A percentile compares a stretch with the other conserved stretches of the same genome.
Evolutionary conservation across 2,329 filamentous ascomycete genomes (phyloP).

Genomic region (Alternaria incomplexa): DNA sequence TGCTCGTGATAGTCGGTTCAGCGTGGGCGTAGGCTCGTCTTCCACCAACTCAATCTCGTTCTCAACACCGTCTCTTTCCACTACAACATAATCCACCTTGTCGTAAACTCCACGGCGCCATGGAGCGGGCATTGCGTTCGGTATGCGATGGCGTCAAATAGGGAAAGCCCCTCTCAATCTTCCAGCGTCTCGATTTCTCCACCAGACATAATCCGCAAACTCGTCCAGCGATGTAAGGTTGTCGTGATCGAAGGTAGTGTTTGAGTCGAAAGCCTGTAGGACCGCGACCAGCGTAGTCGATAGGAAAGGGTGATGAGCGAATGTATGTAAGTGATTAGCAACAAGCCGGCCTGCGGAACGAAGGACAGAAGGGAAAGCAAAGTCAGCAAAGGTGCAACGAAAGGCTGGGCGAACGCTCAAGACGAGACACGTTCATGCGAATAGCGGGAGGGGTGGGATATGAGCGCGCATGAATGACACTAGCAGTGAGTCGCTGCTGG

Average conservation of each 20-base stretch:
- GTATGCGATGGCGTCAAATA: constrained; percentile 25
- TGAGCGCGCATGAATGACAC: constrained; percentile 48
- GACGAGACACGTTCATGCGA: constrained; percentile 44
- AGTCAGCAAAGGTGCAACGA: constrained; percentile 40
- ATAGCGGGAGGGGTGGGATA: constrained; percentile 38
- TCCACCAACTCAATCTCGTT: constrained; percentile 16
- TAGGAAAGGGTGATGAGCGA: constrained; percentile 36
- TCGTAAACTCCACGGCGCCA: constrained; percentile 28
- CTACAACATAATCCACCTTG: constrained; percentile 37
- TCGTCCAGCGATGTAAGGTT: constrained; percentile 26
- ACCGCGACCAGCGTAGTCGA: constrained; percentile 36
- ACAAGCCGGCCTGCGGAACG: constrained; percentile 48
- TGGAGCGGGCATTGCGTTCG: constrained; percentile 40
- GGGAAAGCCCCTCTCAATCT: constrained; percentile 41
- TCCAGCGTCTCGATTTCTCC: constrained; percentile 38
- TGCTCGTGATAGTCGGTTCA: constrained; percentile 17
- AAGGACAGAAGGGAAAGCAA: constrained; percentile 41
- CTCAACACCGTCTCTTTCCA: constrained; percentile 28
- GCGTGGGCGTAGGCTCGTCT: constrained; percentile 26
- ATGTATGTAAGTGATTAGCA: constrained; percentile 43
- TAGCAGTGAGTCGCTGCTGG: constrained; percentile 43
- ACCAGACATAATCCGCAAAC: constrained; percentile 44
- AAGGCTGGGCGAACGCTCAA: constrained; percentile 45
- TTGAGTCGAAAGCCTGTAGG: constrained; percentile 45
- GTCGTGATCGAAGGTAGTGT: constrained; percentile 18